phyloP scores from a whole-genome alignment of 2,329 filamentous ascomycete species.

The Fusarium nurragi region DNA sequence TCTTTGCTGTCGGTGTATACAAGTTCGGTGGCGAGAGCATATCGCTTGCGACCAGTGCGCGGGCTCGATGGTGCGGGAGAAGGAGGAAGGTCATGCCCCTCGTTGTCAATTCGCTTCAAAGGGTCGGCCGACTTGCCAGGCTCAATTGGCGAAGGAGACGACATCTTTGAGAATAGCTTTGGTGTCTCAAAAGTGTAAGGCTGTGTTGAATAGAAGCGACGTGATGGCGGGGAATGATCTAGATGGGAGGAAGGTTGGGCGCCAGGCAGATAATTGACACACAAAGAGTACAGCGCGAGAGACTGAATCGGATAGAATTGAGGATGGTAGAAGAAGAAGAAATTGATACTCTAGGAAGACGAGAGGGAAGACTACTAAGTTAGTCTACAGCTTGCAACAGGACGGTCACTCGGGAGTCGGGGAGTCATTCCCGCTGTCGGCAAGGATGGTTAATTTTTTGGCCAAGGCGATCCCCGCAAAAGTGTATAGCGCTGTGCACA shows the following conservation, averaged over 20 bases:
- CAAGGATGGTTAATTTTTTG: slow-evolving; percentile 25
- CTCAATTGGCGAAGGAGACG: slow-evolving; percentile 39
- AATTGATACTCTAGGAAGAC: slow-evolving; percentile 8
- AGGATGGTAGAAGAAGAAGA: slow-evolving; percentile 14
- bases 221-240: slow-evolving; percentile 7
- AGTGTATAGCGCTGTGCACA: slow-evolving; percentile 12
- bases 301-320: neutral
- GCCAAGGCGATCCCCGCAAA: slow-evolving; percentile 25
- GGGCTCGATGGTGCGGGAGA: slow-evolving; percentile 95
- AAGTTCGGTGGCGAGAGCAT: slow-evolving; percentile 93
- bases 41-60: slow-evolving; percentile 80
- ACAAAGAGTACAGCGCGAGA: neutral
- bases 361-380: slow-evolving; percentile 18
- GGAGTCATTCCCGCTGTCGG: slow-evolving; percentile 45
- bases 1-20: slow-evolving; percentile 97
- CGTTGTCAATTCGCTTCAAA: slow-evolving; percentile 74
- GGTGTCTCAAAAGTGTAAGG: slow-evolving; percentile 1
- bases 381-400: slow-evolving; percentile 25
- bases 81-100: slow-evolving; percentile 86
- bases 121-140: slow-evolving; percentile 52
- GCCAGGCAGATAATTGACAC: neutral
- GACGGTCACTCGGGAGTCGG: slow-evolving; percentile 41
- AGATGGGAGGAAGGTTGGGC: neutral
- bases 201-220: neutral
- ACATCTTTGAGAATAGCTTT: slow-evolving; percentile 26